These are phyloP conservation scores for Penicillium sp. DNA, from an alignment of 2,329 filamentous ascomycete genomes.

Conservation along the genomic window DNA sequence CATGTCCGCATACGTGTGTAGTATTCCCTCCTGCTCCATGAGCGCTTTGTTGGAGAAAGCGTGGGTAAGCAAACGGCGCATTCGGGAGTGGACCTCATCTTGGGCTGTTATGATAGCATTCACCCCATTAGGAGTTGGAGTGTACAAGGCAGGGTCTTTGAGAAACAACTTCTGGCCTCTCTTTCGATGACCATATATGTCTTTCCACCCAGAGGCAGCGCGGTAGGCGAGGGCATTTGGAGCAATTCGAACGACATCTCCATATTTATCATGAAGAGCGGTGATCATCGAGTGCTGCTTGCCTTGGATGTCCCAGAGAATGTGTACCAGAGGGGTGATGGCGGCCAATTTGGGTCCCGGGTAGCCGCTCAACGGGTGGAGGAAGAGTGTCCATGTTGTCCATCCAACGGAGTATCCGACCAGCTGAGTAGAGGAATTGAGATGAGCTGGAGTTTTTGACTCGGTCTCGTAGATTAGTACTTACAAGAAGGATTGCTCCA, in stretches of 20 bases:
- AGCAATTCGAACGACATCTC: slow-evolving; percentile 40
- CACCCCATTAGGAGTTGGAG: slow-evolving; percentile 20
- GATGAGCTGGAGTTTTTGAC: not conserved
- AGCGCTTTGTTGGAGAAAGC: slow-evolving; percentile 40
- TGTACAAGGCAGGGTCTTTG: slow-evolving; percentile 27
- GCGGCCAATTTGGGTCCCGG: slow-evolving; percentile 36
- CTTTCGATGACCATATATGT: slow-evolving; percentile 37
- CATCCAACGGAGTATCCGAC: slow-evolving; percentile 5
- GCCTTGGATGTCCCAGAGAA: slow-evolving; percentile 20
- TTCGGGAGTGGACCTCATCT: slow-evolving; percentile 29
- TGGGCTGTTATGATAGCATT: slow-evolving; percentile 30
- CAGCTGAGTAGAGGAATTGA: not conserved
- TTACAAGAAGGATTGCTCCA: slow-evolving; percentile 6
- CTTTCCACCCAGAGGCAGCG: slow-evolving; percentile 32
- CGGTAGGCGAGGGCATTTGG: slow-evolving; percentile 43
- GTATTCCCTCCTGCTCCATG: slow-evolving; percentile 34
- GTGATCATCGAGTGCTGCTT: slow-evolving; percentile 19
- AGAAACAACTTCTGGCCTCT: slow-evolving; percentile 23
- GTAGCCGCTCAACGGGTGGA: slow-evolving; percentile 33
- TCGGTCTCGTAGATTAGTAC: not conserved
- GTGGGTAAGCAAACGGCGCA: slow-evolving; percentile 35
- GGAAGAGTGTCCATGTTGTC: slow-evolving; percentile 28
- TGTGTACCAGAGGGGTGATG: slow-evolving; percentile 23
- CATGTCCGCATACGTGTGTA: slow-evolving; percentile 33
- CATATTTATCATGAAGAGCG: slow-evolving; percentile 27